A percentile compares a stretch with the other conserved stretches of the same genome.
Conservation (phyloP, 2,329 filamentous ascomycete genomes). For the Phialophora tarda region DNA sequence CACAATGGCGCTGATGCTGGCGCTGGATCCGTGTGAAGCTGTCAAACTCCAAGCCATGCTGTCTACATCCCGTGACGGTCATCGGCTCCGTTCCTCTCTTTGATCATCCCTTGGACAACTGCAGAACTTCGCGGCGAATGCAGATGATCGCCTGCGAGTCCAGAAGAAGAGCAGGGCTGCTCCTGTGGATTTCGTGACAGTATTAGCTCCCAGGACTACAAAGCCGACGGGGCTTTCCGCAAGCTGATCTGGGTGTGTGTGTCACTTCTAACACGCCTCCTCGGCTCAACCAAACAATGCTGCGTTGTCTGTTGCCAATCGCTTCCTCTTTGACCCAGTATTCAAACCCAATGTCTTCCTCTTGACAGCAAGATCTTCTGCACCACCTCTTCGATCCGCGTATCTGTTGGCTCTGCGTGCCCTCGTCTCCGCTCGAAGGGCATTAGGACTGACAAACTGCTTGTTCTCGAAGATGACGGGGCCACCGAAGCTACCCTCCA, state of each 20-base stretch:
- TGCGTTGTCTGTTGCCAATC: slow-evolving; percentile 75
- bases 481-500: slow-evolving; percentile 92
- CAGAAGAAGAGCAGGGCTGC: neutral
- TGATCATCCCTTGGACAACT: neutral
- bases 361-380: slow-evolving; percentile 73
- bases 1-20: neutral
- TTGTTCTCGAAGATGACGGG: slow-evolving; percentile 98
- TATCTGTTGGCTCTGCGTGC: slow-evolving; percentile 77
- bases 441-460: slow-evolving; percentile 95
- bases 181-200: neutral
- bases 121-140: neutral
- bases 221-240: neutral
- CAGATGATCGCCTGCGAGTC: neutral
- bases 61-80: neutral
- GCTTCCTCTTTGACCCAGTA: slow-evolving; percentile 62
- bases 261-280: neutral
- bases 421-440: slow-evolving; percentile 81
- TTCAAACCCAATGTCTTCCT: slow-evolving; percentile 78
- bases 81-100: neutral
- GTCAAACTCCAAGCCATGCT: neutral
- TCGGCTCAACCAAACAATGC: slow-evolving; percentile 69
- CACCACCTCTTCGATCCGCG: slow-evolving; percentile 75
- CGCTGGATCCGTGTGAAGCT: neutral
- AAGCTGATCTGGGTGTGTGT: neutral
- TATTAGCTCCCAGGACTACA: neutral